These are phyloP conservation scores for Tetrahymena thermophila DNA, from an alignment of 73 alveolate genomes.

Conservation along the genomic window DNA sequence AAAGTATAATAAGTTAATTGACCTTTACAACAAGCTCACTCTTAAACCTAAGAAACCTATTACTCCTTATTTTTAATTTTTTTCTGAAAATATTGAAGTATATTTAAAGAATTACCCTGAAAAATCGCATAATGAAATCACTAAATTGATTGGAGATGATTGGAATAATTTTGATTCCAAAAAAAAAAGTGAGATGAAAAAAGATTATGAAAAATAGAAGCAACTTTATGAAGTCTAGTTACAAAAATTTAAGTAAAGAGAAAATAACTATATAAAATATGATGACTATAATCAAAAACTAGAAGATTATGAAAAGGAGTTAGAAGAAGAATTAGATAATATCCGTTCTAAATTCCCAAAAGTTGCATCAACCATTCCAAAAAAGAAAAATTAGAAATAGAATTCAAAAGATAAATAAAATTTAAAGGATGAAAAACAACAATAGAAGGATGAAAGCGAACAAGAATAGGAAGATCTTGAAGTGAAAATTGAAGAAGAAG, in stretches of 20 bases:
- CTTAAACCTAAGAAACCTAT: neutral
- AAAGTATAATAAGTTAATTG: neutral
- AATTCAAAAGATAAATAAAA: neutral
- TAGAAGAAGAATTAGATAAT: neutral
- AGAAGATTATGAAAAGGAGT: neutral
- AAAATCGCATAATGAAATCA: neutral
- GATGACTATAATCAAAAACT: neutral
- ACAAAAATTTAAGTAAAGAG: neutral
- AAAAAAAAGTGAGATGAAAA: neutral
- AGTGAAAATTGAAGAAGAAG: neutral
- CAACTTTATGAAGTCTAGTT: neutral
- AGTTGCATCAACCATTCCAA: neutral
- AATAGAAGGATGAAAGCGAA: neutral
- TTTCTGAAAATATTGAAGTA: neutral
- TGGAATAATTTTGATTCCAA: neutral
- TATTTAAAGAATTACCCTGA: neutral
- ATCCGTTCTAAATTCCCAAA: neutral
- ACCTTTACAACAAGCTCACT: neutral
- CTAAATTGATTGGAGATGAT: neutral
- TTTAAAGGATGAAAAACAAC: neutral
- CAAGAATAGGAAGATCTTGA: neutral
- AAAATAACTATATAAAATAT: neutral
- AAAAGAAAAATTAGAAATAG: neutral
- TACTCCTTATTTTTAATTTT: neutral
- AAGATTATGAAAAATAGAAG: neutral